These are phyloP conservation scores for Dictyostelium citrinum DNA, from an alignment of 78 protist species.

Conservation along the genomic window DNA sequence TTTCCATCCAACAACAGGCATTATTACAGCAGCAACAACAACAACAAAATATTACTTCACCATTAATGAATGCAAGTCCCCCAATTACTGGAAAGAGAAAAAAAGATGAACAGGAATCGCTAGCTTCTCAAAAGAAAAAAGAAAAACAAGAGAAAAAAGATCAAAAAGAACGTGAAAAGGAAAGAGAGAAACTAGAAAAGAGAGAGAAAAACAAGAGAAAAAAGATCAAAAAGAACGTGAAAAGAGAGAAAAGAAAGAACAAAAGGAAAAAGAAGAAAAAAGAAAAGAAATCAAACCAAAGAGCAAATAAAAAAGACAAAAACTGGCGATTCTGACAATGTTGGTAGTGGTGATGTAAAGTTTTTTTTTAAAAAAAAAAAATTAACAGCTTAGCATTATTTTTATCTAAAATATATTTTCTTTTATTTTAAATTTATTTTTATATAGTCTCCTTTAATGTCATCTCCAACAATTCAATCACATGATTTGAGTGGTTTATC, in stretches of 20 bases:
- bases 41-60: neutral
- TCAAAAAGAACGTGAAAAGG: conserved; percentile 22
- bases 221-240: conserved; percentile 32
- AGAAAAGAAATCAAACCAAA: neutral
- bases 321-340: neutral
- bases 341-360: neutral
- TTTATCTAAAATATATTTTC: no score
- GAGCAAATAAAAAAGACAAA: conserved; percentile 40
- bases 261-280: conserved; percentile 42
- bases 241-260: conserved; percentile 59
- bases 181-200: conserved; percentile 3
- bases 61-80: neutral
- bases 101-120: neutral
- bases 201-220: conserved; percentile 21
- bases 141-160: conserved; percentile 11
- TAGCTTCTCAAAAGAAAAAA: neutral
- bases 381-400: no score
- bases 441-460: neutral
- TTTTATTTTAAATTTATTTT: no score
- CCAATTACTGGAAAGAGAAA: neutral
- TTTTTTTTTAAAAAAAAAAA: neutral
- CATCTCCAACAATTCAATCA: neutral
- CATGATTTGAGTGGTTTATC: conserved; percentile 53
- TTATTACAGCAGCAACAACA: neutral
- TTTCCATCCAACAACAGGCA: neutral